phyloP scores from a whole-genome alignment of 2,329 filamentous ascomycete species.

The Dryadomyces quercus-mongolicae region DNA sequence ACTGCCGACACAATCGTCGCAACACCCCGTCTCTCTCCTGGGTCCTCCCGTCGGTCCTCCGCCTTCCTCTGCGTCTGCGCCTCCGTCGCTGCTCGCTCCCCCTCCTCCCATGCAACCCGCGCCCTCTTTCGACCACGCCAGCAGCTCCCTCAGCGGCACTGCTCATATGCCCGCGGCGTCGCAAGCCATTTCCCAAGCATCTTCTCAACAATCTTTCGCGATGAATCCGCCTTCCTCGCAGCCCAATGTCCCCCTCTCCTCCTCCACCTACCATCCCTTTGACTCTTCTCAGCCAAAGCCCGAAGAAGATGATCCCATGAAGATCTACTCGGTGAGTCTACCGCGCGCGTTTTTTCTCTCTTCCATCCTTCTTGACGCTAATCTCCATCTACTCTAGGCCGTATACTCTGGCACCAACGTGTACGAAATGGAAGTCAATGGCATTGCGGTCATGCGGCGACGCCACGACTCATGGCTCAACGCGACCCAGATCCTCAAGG shows the following conservation, averaged over 20 bases:
- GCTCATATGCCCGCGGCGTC: conserved; percentile 15
- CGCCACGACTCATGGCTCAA: conserved; percentile 94
- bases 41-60: neutral
- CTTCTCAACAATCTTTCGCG: conserved; percentile 43
- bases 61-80: neutral
- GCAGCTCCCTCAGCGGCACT: conserved; percentile 5
- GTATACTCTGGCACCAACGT: conserved; percentile 93
- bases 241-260: conserved; percentile 24
- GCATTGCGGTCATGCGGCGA: conserved; percentile 87
- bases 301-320: conserved; percentile 31
- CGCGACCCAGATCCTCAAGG: conserved; percentile 95
- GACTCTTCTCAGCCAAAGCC: conserved; percentile 18
- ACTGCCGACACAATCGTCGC: neutral
- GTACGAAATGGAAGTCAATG: conserved; percentile 97
- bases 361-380: neutral
- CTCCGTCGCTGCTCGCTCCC: neutral
- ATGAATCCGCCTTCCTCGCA: conserved; percentile 41
- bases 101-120: neutral
- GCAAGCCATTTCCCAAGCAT: conserved; percentile 22
- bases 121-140: conserved; percentile 10
- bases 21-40: neutral
- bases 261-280: conserved; percentile 26
- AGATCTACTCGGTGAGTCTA: conserved; percentile 48
- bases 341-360: neutral
- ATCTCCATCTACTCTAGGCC: conserved; percentile 35